Evolutionary conservation across 768 basidiomycete species (phyloP), one percentile per base, ranked within the genome.

Genomic region (Trametopsis cervina): DNA sequence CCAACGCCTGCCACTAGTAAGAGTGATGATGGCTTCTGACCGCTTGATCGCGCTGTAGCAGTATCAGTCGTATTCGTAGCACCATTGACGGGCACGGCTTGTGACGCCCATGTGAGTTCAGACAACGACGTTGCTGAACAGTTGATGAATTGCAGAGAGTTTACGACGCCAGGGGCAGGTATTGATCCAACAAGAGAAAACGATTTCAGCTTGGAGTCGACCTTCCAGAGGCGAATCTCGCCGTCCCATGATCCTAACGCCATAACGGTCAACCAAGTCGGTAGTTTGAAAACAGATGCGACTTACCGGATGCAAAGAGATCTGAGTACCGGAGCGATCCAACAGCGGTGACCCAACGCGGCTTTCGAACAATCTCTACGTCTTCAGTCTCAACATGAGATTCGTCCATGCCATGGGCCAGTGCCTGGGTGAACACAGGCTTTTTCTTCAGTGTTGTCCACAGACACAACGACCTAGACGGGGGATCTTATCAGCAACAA

Each of bases 401-500:
- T 62, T 86, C 80, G 54, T 87, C 76, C 38, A 93, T 66, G 4
- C 96, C 96, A 63, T 99, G 96, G 3, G 91, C 89, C 39, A 97
- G 69, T 4, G 85, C 74, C 49, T 86, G 80, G 0, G 85, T 89
- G 66, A 89, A 96, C 38, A 95, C 69, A 0, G 96, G 91, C 66
- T 98, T 98, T 72, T 98, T 97, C 75, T 92, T 95, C 52, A 78
- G 76, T 9, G 81, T 96, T 24, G 76, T 80, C 93, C 95, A 99
- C 3, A 99, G 75, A 51, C 78, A 88, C 60, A 99, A 83, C n/a
- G 93, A 85, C 0, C 94, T 93, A 51, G 51, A 52, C 26, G 22
- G 22, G 5, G 18, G 22, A 17, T 9, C 40, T 45, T 17, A 18
- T 40, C 12, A 21, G 11, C 25, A 47, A 46, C 38, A 29, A 23